Evolutionary conservation across 2,329 filamentous ascomycete genomes (phyloP).

Genomic region (Grosmannia penicillata): DNA sequence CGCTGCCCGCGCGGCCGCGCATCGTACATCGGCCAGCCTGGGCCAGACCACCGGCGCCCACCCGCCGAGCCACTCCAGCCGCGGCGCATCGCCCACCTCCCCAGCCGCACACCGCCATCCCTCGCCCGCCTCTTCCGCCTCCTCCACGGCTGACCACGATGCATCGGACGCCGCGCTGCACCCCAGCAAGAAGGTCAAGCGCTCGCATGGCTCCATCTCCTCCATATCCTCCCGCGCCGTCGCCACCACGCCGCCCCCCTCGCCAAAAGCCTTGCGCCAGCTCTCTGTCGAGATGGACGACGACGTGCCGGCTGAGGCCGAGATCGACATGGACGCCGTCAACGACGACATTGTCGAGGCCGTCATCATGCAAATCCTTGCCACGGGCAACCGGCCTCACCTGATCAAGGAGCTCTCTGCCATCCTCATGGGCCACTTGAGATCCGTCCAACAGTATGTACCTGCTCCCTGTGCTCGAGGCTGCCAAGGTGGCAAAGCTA

Average conservation of each 20-base stretch:
- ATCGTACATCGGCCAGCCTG: conserved; percentile 20
- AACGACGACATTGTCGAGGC: conserved; percentile 92
- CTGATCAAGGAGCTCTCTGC: conserved; percentile 85
- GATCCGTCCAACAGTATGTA: conserved; percentile 82
- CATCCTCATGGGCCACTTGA: conserved; percentile 60
- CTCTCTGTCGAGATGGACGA: conserved; percentile 23
- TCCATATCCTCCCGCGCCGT: conserved; percentile 11
- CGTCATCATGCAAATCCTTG: conserved; percentile 76
- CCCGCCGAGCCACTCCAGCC: conserved; percentile 15
- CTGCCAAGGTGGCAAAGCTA: conserved; percentile 2
- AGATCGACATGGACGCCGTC: conserved; percentile 68
- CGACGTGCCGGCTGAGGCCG: conserved; percentile 18
- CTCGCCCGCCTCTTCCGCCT: background rate
- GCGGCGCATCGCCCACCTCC: conserved; percentile 2
- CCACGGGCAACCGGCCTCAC: conserved; percentile 82
- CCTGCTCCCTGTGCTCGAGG: conserved; percentile 5
- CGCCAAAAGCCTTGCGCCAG: conserved; percentile 36
- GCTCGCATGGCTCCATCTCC: conserved; percentile 44
- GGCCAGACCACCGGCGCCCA: conserved; percentile 9
- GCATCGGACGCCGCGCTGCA: conserved; percentile 17
- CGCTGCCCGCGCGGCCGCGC: conserved; percentile 40
- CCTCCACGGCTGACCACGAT: conserved; percentile 11
- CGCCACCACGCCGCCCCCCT: conserved; percentile 62
- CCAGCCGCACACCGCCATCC: too few species aligned
- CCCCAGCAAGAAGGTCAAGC: conserved; percentile 57